These are phyloP conservation scores for Cladophialophora chaetospira DNA, from an alignment of 2,329 filamentous ascomycete genomes.

Conservation along the genomic window DNA sequence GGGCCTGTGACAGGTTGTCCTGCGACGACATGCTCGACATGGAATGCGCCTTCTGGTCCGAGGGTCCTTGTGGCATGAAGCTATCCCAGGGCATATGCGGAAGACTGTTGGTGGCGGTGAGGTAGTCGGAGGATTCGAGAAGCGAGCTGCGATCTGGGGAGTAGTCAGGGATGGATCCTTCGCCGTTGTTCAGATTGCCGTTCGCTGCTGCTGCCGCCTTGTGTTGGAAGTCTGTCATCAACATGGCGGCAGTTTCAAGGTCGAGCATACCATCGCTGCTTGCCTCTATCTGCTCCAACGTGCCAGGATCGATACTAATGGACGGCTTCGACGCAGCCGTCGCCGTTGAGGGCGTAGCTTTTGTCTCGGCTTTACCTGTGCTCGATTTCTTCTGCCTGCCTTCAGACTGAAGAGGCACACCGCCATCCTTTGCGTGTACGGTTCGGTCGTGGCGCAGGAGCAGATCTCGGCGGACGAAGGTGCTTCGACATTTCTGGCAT, in stretches of 20 bases:
- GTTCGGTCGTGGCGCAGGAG: conserved; percentile 96
- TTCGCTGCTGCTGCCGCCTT: conserved; percentile 74
- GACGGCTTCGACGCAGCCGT: conserved; percentile 68
- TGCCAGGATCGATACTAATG: conserved; percentile 79
- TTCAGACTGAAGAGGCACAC: conserved; percentile 47
- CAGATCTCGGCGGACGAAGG: conserved; percentile 95
- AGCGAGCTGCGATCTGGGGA: conserved; percentile 70
- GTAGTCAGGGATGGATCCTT: conserved; percentile 62
- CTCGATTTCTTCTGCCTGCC: conserved; percentile 45
- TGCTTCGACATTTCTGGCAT: conserved; percentile 96
- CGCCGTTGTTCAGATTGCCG: conserved; percentile 52
- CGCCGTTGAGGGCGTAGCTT: conserved; percentile 56
- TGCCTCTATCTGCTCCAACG: conserved; percentile 89
- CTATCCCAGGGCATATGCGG: conserved; percentile 91
- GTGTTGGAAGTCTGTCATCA: conserved; percentile 97
- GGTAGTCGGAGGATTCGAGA: conserved; percentile 76
- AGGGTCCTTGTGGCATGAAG: conserved; percentile 71
- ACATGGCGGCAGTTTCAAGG: conserved; percentile 95
- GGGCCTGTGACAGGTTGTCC: conserved; percentile 62
- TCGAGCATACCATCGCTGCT: conserved; percentile 90
- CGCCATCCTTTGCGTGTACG: conserved; percentile 95
- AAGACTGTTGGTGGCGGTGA: conserved; percentile 75
- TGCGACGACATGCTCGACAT: conserved; percentile 69
- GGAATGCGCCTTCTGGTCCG: conserved; percentile 75
- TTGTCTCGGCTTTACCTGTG: conserved; percentile 55